Conservation (phyloP, 495 filamentous ascomycete species). For the Letharia columbiana region DNA sequence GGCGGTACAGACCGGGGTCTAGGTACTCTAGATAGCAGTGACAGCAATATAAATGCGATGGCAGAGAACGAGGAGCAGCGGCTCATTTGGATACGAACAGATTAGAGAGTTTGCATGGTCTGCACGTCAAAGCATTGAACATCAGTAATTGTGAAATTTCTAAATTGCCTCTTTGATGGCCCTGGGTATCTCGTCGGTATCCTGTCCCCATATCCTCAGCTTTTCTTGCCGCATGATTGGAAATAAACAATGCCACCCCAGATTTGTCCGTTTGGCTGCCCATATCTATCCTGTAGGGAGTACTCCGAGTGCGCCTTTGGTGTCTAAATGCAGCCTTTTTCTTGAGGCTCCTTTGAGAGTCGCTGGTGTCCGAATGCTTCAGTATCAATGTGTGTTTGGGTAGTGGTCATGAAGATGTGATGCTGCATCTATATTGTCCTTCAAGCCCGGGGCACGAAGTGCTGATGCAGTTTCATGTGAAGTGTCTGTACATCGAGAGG, state of each 20-base stretch:
- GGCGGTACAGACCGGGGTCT: neutral
- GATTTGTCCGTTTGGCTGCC: neutral
- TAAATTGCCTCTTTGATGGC: neutral
- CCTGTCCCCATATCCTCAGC: neutral
- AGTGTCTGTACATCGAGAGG: neutral
- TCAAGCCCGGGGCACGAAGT: neutral
- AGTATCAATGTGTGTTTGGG: neutral
- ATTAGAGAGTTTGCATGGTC: neutral
- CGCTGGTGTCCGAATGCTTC: neutral
- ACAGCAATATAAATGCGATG: neutral
- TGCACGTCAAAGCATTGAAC: neutral
- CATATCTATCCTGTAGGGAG: neutral
- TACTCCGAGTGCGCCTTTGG: constrained; percentile 3
- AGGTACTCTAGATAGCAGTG: neutral
- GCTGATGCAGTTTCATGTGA: neutral
- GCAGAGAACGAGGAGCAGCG: neutral
- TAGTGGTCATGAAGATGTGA: neutral
- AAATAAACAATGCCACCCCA: neutral
- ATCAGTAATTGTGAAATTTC: neutral
- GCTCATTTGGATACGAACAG: neutral
- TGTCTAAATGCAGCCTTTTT: neutral
- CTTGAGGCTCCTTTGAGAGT: neutral
- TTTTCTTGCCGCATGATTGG: neutral
- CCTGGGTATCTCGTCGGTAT: constrained; percentile 5
- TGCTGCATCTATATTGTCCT: neutral